Conservation (phyloP, 2,329 filamentous ascomycete species). For the Pyricularia sp. region DNA sequence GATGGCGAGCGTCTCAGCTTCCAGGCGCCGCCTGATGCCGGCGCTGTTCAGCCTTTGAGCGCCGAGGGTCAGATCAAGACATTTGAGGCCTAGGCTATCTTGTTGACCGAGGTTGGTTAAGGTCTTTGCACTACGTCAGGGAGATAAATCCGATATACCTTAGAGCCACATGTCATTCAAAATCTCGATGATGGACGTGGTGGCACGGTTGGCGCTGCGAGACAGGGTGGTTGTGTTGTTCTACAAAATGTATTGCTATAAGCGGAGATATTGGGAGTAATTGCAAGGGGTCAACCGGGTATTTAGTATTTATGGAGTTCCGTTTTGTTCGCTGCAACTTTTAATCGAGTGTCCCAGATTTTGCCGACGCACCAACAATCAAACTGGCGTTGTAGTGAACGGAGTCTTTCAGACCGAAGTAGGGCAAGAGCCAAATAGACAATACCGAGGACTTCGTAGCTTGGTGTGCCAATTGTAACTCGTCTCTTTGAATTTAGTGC, state of each 20-base stretch:
- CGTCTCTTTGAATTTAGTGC: no score
- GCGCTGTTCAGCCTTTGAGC: constrained; percentile 44
- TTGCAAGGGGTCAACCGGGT: background rate
- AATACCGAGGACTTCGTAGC: no score
- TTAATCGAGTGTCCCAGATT: background rate
- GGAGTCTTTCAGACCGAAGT: no score
- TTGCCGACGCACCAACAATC: background rate
- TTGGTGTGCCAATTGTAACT: no score
- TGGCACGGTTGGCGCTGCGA: background rate
- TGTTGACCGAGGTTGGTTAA: background rate
- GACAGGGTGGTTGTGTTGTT: background rate
- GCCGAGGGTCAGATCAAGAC: constrained; percentile 47
- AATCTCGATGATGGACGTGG: background rate
- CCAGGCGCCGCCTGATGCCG: constrained; percentile 31
- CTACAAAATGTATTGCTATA: background rate
- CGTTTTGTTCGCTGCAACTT: background rate
- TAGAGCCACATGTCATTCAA: background rate
- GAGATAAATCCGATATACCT: background rate
- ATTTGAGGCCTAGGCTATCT: constrained; percentile 36
- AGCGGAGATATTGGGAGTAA: background rate
- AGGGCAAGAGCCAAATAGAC: background rate
- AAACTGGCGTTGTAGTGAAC: background rate
- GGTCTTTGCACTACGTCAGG: background rate
- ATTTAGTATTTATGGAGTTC: constrained; percentile 1
- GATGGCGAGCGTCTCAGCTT: constrained; percentile 44